Evolutionary conservation across 805 yeast genomes (phyloP).

Genomic region (Metschnikowia corniflorae): DNA sequence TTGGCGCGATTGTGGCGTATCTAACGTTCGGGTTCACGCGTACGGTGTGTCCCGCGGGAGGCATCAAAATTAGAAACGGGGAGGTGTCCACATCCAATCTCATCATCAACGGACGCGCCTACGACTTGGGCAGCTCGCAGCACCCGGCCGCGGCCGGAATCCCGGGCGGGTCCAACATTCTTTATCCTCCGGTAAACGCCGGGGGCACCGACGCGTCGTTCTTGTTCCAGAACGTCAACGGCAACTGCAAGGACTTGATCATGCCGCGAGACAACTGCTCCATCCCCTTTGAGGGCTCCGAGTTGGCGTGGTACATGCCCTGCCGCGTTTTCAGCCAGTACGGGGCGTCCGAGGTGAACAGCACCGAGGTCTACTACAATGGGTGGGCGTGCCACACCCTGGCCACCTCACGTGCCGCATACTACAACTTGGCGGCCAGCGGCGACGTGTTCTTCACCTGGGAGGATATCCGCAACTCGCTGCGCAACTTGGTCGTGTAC

Average conservation of each 20-base stretch:
- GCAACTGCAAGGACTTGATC: conserved; percentile 79
- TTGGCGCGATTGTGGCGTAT: conserved; percentile 79
- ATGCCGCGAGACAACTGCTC: conserved; percentile 62
- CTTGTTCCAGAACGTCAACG: conserved; percentile 87
- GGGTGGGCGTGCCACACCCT: conserved; percentile 91
- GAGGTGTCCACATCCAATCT: conserved; percentile 59
- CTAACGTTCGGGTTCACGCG: conserved; percentile 88
- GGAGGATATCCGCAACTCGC: conserved; percentile 70
- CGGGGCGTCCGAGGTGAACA: conserved; percentile 67
- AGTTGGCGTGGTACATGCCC: conserved; percentile 95
- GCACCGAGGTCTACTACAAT: conserved; percentile 57
- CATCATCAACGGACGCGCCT: conserved; percentile 80
- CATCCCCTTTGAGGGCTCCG: conserved; percentile 62
- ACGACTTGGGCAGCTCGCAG: conserved; percentile 60
- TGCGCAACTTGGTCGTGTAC: conserved; percentile 80
- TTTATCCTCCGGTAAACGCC: conserved; percentile 83
- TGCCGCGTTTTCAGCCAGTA: conserved; percentile 69
- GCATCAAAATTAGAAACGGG: conserved; percentile 52
- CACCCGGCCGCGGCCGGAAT: conserved; percentile 88
- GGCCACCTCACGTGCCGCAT: conserved; percentile 61
- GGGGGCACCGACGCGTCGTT: conserved; percentile 86
- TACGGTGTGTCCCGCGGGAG: conserved; percentile 60
- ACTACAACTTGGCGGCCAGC: conserved; percentile 51
- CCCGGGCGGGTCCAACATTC: conserved; percentile 60
- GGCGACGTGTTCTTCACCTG: conserved; percentile 88